Percentiles rank a stretch among this genome's conserved stretches.
phyloP scores from a whole-genome alignment of 2,329 filamentous ascomycete species.

The Fusarium sambucinum region DNA sequence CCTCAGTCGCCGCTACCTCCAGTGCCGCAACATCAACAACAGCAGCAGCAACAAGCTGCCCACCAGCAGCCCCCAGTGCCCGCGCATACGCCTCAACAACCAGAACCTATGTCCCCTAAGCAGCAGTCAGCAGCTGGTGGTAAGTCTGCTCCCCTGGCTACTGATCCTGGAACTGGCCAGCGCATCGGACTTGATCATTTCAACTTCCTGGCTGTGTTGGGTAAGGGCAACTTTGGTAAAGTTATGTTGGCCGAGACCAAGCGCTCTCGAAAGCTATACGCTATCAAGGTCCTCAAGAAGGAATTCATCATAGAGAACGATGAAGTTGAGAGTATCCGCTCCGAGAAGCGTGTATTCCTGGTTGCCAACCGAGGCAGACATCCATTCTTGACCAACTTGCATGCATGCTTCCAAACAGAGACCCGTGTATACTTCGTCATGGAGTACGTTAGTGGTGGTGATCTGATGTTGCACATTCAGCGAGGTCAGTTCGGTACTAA shows the following conservation, averaged over 20 bases:
- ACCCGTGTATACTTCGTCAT: conserved; percentile 99
- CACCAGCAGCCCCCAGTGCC: conserved; percentile 54
- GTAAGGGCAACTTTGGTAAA: conserved; percentile 99
- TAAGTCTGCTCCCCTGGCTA: conserved; percentile 77
- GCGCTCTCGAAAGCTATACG: conserved; percentile 89
- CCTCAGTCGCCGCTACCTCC: conserved; percentile 54
- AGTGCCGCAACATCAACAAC: conserved; percentile 48
- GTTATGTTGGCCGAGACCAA: conserved; percentile 99
- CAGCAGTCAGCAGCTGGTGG: conserved; percentile 53
- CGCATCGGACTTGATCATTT: conserved; percentile 98
- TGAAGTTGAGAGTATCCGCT: conserved; percentile 97
- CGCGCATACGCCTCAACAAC: conserved; percentile 56
- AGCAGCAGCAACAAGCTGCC: conserved; percentile 52
- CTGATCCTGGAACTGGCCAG: conserved; percentile 78
- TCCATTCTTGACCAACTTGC: conserved; percentile 93
- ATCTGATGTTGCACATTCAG: conserved; percentile 99
- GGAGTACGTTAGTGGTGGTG: conserved; percentile 99
- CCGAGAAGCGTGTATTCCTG: conserved; percentile 96
- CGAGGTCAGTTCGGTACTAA: conserved; percentile 95
- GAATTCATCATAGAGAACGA: conserved; percentile 99
- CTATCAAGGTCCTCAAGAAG: conserved; percentile 99
- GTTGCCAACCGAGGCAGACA: conserved; percentile 97
- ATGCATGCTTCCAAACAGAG: conserved; percentile 99
- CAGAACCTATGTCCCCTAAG: conserved; percentile 52
- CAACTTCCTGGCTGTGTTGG: conserved; percentile 97